These are phyloP conservation scores for Paramecium caudatum DNA, from an alignment of 73 alveolate genomes.

Conservation along the genomic window DNA sequence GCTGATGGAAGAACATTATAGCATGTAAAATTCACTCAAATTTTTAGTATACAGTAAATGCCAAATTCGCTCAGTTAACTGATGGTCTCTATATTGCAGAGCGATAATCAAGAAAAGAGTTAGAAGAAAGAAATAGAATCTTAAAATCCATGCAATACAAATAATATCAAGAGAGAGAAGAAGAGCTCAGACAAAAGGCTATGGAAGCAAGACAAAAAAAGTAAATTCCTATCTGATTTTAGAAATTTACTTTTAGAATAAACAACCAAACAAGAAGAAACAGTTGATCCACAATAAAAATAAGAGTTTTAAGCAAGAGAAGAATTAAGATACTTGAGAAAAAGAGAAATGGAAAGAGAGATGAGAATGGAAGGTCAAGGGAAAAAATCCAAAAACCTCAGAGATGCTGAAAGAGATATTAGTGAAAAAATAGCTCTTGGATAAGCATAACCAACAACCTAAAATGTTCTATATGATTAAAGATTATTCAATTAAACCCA, in stretches of 20 bases:
- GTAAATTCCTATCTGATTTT: slow-evolving; percentile 81
- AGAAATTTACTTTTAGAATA: slow-evolving; percentile 21
- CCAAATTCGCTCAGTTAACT: slow-evolving; percentile 92
- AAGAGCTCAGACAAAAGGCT: slow-evolving; percentile 93
- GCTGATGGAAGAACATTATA: slow-evolving; percentile 98
- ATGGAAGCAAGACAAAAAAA: slow-evolving; percentile 94
- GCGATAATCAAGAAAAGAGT: slow-evolving; percentile 93
- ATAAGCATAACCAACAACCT: slow-evolving; percentile 81
- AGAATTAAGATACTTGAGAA: slow-evolving; percentile 87
- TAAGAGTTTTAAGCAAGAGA: slow-evolving; percentile 90
- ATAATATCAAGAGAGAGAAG: slow-evolving; percentile 91
- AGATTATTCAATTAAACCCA: slow-evolving; percentile 24
- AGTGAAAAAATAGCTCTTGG: slow-evolving; percentile 98
- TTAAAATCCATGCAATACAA: slow-evolving; percentile 88
- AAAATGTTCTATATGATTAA: slow-evolving; percentile 29
- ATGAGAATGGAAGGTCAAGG: slow-evolving; percentile 91
- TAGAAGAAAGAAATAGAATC: slow-evolving; percentile 93
- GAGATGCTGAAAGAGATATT: slow-evolving; percentile 98
- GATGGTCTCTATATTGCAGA: slow-evolving; percentile 94
- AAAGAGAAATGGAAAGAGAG: slow-evolving; percentile 95
- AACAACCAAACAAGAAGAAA: slow-evolving; percentile 45
- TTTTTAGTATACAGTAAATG: slow-evolving; percentile 84
- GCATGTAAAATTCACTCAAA: slow-evolving; percentile 11
- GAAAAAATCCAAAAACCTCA: slow-evolving; percentile 84
- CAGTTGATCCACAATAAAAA: slow-evolving; percentile 72